These are phyloP conservation scores for Backusella psychrophila DNA, from an alignment of 192 early-diverging fungal species.

Conservation along the genomic window DNA sequence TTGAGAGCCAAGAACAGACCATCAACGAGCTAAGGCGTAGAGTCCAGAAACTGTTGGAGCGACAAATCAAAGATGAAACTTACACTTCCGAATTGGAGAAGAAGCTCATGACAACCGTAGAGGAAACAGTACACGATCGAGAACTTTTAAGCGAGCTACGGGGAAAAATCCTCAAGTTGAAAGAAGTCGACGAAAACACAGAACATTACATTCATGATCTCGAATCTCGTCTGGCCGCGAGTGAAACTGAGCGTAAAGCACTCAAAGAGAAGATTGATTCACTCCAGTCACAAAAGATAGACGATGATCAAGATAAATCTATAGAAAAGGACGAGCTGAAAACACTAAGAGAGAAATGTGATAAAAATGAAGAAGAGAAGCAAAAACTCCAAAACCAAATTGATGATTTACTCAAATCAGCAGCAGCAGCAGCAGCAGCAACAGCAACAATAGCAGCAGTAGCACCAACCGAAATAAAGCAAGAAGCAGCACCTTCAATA, in stretches of 20 bases:
- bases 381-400: background rate
- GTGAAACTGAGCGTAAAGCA: conserved; percentile 16
- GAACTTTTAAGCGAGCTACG: conserved; percentile 35
- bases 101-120: conserved; percentile 27
- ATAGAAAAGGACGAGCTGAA: background rate
- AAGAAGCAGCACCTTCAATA: background rate
- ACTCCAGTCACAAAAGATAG: background rate
- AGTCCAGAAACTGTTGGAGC: conserved; percentile 40
- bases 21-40: conserved; percentile 43
- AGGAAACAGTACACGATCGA: conserved; percentile 37
- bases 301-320: background rate
- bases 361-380: background rate
- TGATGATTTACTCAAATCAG: background rate
- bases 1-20: conserved; percentile 45
- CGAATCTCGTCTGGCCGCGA: conserved; percentile 26
- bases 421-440: background rate
- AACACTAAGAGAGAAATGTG: background rate
- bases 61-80: conserved; percentile 42
- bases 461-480: background rate
- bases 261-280: conserved; percentile 12
- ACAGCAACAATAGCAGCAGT: background rate
- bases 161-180: conserved; percentile 49
- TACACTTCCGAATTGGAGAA: conserved; percentile 43
- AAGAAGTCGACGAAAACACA: conserved; percentile 46
- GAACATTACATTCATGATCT: conserved; percentile 44